These are phyloP conservation scores for Alternaria incomplexa DNA, from an alignment of 2,329 filamentous ascomycete species.

Conservation along the genomic window DNA sequence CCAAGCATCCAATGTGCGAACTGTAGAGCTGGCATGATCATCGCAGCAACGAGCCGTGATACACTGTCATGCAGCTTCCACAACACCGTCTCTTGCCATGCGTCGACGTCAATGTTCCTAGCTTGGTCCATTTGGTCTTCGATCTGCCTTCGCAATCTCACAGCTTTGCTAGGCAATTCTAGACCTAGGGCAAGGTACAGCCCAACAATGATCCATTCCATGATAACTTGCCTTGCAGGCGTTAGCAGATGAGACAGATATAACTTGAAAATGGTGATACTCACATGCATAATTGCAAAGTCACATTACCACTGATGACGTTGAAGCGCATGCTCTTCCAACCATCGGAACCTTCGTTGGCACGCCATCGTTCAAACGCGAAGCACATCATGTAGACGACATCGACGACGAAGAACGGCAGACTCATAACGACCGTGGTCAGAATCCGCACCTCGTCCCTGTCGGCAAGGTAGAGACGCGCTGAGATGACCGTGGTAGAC, in stretches of 20 bases:
- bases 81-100: conserved; percentile 37
- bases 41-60: conserved; percentile 35
- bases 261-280: conserved; percentile 17
- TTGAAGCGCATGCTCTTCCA: conserved; percentile 37
- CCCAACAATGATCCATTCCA: conserved; percentile 44
- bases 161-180: conserved; percentile 40
- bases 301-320: conserved; percentile 44
- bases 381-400: conserved; percentile 49
- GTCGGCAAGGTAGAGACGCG: conserved; percentile 42
- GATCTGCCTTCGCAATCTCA: conserved; percentile 35
- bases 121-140: conserved; percentile 34
- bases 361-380: conserved; percentile 36
- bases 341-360: conserved; percentile 3
- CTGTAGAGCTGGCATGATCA: conserved; percentile 40
- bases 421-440: conserved; percentile 43
- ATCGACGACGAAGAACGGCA: conserved; percentile 46
- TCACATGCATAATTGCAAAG: conserved; percentile 45
- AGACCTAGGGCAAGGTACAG: conserved; percentile 42
- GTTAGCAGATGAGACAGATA: not conserved
- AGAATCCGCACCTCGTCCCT: conserved; percentile 43
- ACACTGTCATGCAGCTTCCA: conserved; percentile 42
- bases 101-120: conserved; percentile 34
- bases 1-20: conserved; percentile 45
- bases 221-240: conserved; percentile 41
- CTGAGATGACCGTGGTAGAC: conserved; percentile 45